Conservation (phyloP, 306 rosid species). For the Cyamopsis tetragonoloba region DNA sequence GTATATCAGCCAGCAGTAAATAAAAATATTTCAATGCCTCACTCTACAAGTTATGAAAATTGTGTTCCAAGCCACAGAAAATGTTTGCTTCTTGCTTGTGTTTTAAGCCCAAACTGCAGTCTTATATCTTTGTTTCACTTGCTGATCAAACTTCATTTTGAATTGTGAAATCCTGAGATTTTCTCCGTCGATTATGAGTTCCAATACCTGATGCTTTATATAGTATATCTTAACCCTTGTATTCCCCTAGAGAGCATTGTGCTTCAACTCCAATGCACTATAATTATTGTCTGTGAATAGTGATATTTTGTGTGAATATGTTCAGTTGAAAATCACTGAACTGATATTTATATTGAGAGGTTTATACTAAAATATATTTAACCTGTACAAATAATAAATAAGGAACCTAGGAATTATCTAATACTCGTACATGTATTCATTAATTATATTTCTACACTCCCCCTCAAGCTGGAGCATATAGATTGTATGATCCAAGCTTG, state of each 20-base stretch:
- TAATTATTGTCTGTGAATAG: no score
- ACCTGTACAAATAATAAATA: no score
- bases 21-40: not conserved
- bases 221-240: not conserved
- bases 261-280: slow-evolving; percentile 16
- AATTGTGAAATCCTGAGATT: slow-evolving; percentile 11
- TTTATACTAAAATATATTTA: no score
- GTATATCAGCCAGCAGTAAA: not conserved
- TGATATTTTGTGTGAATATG: no score
- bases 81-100: not conserved
- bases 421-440: no score
- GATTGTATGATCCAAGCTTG: no score
- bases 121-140: not conserved
- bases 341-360: no score
- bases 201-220: not conserved
- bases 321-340: no score
- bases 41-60: not conserved
- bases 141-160: not conserved
- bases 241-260: not conserved
- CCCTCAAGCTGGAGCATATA: no score
- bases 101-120: slow-evolving; percentile 15
- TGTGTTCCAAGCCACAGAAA: slow-evolving; percentile 6
- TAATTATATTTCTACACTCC: no score
- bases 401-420: no score
- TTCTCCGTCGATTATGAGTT: not conserved